These are phyloP conservation scores for Astragalus membranaceus DNA, from an alignment of 306 rosid species.

Conservation along the genomic window DNA sequence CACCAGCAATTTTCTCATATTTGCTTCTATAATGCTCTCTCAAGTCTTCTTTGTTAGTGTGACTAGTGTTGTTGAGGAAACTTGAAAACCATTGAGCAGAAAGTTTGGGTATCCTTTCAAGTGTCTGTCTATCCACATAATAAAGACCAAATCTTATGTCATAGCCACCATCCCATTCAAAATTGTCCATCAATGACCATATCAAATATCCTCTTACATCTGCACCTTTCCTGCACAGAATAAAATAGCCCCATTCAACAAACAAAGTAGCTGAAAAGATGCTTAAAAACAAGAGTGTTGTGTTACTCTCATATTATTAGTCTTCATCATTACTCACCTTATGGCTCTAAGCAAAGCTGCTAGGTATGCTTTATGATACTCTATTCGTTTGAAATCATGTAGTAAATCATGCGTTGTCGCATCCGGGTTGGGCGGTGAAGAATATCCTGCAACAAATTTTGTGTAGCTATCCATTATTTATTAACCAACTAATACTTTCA, in stretches of 20 bases:
- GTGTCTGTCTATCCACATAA: constrained; percentile 42
- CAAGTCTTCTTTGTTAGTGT: neutral
- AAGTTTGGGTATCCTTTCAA: constrained; percentile 43
- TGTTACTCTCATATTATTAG: neutral
- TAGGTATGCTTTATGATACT: constrained; percentile 51
- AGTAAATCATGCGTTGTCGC: constrained; percentile 20
- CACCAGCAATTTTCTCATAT: neutral
- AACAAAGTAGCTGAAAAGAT: neutral
- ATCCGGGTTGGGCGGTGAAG: neutral
- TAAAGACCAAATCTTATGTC: constrained; percentile 41
- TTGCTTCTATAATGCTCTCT: neutral
- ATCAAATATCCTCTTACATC: constrained; percentile 62
- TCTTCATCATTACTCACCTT: constrained; percentile 28
- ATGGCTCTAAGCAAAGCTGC: constrained; percentile 45
- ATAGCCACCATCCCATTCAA: constrained; percentile 55
- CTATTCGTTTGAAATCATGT: constrained; percentile 41
- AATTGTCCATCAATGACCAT: constrained; percentile 64
- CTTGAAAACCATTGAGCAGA: constrained; percentile 51
- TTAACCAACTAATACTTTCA: too few relatives aligned
- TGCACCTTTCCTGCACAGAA: constrained; percentile 48
- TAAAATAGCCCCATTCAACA: neutral
- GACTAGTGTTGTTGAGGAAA: constrained; percentile 35
- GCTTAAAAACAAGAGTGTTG: neutral
- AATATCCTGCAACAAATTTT: constrained; percentile 36
- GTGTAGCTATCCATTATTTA: too few relatives aligned